Evolutionary conservation across 2,329 filamentous ascomycete species (phyloP), one percentile per base, ranked within the genome.

Genomic region (Fusarium sp.): DNA sequence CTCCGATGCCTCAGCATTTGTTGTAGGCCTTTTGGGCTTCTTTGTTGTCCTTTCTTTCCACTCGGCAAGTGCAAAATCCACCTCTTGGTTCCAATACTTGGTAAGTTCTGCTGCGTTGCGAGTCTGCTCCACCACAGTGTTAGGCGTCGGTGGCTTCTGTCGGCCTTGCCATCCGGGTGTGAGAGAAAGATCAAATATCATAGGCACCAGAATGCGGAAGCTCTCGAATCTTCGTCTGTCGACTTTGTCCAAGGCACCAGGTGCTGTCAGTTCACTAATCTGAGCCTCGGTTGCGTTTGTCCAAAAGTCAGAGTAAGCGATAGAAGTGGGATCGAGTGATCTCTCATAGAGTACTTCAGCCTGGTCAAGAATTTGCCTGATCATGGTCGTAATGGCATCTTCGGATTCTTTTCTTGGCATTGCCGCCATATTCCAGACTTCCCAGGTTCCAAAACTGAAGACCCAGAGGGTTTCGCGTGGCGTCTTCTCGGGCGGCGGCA

Each of bases 361-460:
- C 63, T 85, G 81, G 1, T 78, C 71, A 58, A 87, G 83, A 1
- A 87, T 72, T 14, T 81, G 76, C 13, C 74, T 68, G 7, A 81
- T 73, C 30, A 83, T 77, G 7, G 74, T 69, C 40, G 80, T 80
- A 11, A 86, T 63, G 3, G 81, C 59, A 2, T 74, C 69, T 32
- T 80, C 78, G 12, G 82, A 81, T 1, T 77, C 69, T 11, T 76
- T 72, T 12, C 80, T 76, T 1, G 86, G 85, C 20, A 87, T 72
- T 4, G 84, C 79, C 1, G 86, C 81, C 20, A 87, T 74, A 13
- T 83, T 82, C 85, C 85, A 88, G 51, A 87, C 75, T 59, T 88
- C 86, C 85, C 85, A 87, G 30, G 82, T 82, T n/a, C 86, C 86
- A 56, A 87, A 82, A 12, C 79, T 83, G 56, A 88, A 84, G 16